A percentile compares a stretch with the other conserved stretches of the same genome.
Conservation (phyloP, 208 protist species). For the Entamoeba moshkovskii region DNA sequence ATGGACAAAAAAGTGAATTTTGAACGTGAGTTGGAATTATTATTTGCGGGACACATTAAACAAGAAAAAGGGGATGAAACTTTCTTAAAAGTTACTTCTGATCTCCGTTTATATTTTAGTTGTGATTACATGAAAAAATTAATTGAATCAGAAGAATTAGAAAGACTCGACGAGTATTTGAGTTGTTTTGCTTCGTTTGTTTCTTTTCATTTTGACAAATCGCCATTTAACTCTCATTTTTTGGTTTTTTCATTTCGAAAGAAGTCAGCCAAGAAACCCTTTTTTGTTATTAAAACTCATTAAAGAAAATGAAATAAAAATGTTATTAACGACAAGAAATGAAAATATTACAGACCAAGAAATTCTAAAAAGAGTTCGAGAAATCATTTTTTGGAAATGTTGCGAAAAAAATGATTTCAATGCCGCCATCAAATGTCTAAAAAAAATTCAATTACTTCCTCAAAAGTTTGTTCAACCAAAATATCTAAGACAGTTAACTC, state of each 20-base stretch:
- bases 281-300: not conserved
- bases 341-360: not conserved
- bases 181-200: not conserved
- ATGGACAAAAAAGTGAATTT: no score
- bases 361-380: not conserved
- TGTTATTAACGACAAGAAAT: not conserved
- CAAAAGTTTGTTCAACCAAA: not conserved
- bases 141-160: not conserved
- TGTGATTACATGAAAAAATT: not conserved
- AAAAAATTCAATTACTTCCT: not conserved
- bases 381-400: no score
- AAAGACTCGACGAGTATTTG: not conserved
- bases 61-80: not conserved
- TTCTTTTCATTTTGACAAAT: no score
- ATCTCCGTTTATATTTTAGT: not conserved
- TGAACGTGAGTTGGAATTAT: no score
- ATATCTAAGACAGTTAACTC: not conserved
- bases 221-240: not conserved
- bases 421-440: not conserved
- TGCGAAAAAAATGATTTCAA: no score
- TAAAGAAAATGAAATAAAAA: not conserved
- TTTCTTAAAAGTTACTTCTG: not conserved
- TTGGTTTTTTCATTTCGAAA: not conserved
- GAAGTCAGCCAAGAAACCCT: not conserved
- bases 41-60: no score